These are phyloP conservation scores for Termitomyces sp. DNA, from an alignment of 768 basidiomycete species.

Conservation along the genomic window DNA sequence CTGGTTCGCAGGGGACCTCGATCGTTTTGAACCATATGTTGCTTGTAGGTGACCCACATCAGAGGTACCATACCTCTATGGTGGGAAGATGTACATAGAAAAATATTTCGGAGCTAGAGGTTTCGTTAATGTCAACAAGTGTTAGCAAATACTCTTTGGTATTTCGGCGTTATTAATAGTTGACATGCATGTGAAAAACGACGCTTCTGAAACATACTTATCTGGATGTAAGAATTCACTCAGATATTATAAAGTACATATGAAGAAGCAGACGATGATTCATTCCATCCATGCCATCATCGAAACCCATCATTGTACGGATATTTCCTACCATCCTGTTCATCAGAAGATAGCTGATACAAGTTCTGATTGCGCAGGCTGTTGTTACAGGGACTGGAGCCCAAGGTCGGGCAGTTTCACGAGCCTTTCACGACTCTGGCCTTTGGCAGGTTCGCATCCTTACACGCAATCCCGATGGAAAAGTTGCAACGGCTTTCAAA, in stretches of 20 bases:
- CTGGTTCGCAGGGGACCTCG: neutral
- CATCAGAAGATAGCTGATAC: neutral
- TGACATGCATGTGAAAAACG: neutral
- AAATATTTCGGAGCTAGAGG: too few species aligned
- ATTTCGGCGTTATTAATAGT: neutral
- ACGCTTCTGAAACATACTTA: neutral
- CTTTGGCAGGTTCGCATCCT: slow-evolving; percentile 13
- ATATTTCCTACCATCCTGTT: neutral
- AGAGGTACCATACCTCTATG: too few species aligned
- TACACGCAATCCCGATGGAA: slow-evolving; percentile 7
- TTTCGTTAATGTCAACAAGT: too few species aligned
- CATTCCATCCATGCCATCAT: neutral
- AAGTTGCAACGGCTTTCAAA: slow-evolving; percentile 1
- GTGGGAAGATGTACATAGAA: too few species aligned
- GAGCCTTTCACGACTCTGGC: slow-evolving; percentile 10
- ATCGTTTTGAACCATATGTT: neutral
- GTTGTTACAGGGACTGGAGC: slow-evolving; percentile 12
- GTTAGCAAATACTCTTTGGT: neutral
- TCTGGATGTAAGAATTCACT: too few species aligned
- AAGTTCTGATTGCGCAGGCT: neutral
- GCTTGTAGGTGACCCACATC: neutral
- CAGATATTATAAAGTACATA: neutral
- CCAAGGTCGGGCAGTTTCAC: slow-evolving; percentile 9
- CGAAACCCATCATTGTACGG: slow-evolving; percentile 6
- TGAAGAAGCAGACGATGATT: neutral